A percentile compares a stretch with the other conserved stretches of the same genome.
These are phyloP conservation scores for Chaetomiaceae sp. DNA, from an alignment of 2,329 filamentous ascomycete species.

Conservation along the genomic window DNA sequence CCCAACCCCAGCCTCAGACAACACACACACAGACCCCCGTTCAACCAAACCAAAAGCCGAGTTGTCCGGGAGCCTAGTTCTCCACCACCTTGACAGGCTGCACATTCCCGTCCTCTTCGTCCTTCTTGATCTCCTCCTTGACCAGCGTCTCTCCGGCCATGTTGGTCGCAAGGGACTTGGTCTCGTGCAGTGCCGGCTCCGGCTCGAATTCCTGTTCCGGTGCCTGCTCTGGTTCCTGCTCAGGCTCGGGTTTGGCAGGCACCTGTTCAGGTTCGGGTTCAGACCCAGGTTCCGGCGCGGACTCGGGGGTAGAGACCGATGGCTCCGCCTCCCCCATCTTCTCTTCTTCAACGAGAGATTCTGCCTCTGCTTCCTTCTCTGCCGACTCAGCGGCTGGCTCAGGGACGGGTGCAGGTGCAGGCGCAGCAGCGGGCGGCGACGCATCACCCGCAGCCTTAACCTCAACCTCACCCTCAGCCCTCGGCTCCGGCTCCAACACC, in stretches of 20 bases:
- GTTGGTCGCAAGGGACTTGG: conserved; percentile 38
- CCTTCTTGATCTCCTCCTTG: conserved; percentile 33
- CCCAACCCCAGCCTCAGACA: too few species aligned
- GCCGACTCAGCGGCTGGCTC: background rate
- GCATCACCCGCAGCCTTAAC: too few species aligned
- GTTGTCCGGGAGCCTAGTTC: too few species aligned
- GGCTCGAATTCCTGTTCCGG: too few species aligned
- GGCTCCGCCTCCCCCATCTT: too few species aligned
- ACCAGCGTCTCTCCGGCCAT: conserved; percentile 42
- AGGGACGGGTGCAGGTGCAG: background rate
- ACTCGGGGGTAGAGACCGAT: background rate
- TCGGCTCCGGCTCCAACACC: conserved; percentile 4
- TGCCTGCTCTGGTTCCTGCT: conserved; percentile 4
- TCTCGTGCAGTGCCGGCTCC: conserved; percentile 13
- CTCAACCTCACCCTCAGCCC: conserved; percentile 7
- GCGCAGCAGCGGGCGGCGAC: too few species aligned
- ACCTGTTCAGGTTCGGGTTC: conserved; percentile 12
- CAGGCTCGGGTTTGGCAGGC: background rate
- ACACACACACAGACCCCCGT: too few species aligned
- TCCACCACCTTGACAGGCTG: conserved; percentile 20
- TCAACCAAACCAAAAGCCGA: too few species aligned
- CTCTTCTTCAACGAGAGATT: background rate
- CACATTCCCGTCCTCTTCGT: conserved; percentile 22
- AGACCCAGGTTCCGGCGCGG: background rate
- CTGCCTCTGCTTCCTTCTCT: background rate